These are phyloP conservation scores for Scenedesmus sp. DNA, from an alignment of 163 green algal species.

Conservation along the genomic window DNA sequence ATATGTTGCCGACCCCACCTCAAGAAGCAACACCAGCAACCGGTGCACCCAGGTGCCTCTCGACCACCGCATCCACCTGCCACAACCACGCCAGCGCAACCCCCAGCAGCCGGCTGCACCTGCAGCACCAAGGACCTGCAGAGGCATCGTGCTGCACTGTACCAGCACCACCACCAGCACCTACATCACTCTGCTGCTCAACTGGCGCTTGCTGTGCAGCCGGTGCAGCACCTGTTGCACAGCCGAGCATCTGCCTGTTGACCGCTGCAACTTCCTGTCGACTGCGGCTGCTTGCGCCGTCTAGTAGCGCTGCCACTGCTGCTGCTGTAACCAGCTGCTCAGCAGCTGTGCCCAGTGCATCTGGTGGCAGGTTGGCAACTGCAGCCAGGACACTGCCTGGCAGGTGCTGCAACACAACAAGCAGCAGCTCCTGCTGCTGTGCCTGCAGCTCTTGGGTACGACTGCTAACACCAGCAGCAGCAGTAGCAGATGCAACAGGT, in stretches of 20 bases:
- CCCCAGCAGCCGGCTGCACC: constrained; percentile 25
- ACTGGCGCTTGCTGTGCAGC: not conserved
- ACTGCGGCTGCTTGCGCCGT: not conserved
- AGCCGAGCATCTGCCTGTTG: too few species aligned
- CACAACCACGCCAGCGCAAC: not conserved
- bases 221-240: too few species aligned
- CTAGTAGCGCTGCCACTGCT: not conserved
- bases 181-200: not conserved
- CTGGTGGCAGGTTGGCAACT: not conserved
- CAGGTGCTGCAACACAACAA: not conserved
- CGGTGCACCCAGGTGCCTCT: not conserved
- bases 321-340: not conserved
- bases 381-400: constrained; percentile 10
- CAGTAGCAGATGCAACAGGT: too few species aligned
- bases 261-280: not conserved
- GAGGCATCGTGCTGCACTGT: too few species aligned
- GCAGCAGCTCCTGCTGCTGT: not conserved
- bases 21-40: too few species aligned
- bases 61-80: not conserved
- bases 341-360: not conserved
- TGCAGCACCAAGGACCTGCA: not conserved
- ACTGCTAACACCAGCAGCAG: not conserved
- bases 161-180: not conserved
- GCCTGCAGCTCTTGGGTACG: too few species aligned
- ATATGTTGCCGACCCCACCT: too few species aligned